These are phyloP conservation scores for Fonsecaea erecta DNA, from an alignment of 2,329 filamentous ascomycete genomes.

Conservation along the genomic window DNA sequence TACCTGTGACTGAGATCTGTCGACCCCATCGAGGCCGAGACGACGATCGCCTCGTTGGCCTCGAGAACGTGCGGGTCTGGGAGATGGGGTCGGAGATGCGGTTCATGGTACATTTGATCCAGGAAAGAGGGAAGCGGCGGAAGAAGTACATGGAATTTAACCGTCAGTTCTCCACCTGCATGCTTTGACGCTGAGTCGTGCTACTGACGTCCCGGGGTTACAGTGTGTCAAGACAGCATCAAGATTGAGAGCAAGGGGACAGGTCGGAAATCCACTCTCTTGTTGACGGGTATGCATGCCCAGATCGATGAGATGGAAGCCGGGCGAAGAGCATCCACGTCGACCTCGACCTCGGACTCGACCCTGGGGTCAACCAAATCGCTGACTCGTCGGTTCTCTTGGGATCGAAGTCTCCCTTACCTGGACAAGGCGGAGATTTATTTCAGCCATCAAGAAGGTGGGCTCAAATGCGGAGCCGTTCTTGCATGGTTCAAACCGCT, in stretches of 20 bases:
- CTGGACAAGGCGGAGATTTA: slow-evolving; percentile 13
- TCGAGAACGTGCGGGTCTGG: slow-evolving; percentile 19
- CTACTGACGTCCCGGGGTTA: background rate
- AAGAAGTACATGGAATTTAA: slow-evolving; percentile 24
- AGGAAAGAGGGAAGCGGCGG: slow-evolving; percentile 13
- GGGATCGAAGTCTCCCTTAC: slow-evolving; percentile 9
- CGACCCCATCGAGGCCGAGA: slow-evolving; percentile 7
- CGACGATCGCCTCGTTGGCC: slow-evolving; percentile 16
- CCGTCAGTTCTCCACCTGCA: slow-evolving; percentile 6
- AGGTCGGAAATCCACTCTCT: slow-evolving; percentile 4
- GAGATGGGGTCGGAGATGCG: slow-evolving; percentile 13
- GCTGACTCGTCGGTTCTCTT: slow-evolving; percentile 11
- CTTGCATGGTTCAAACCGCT: background rate
- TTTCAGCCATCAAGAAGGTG: slow-evolving; percentile 12
- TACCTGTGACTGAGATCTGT: slow-evolving; percentile 19
- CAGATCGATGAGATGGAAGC: slow-evolving; percentile 8
- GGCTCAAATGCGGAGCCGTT: background rate
- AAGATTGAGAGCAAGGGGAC: slow-evolving; percentile 16
- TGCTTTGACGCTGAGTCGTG: background rate
- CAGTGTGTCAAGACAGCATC: slow-evolving; percentile 17
- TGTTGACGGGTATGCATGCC: slow-evolving; percentile 10
- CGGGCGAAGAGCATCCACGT: slow-evolving; percentile 7
- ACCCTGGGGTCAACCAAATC: slow-evolving; percentile 6
- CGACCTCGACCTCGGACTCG: slow-evolving; percentile 6
- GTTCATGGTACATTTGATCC: slow-evolving; percentile 17